Evolutionary conservation across 106 monocot species (phyloP), one percentile per base, ranked within the genome.

Genomic region (Alisma plantagoaquatica): DNA sequence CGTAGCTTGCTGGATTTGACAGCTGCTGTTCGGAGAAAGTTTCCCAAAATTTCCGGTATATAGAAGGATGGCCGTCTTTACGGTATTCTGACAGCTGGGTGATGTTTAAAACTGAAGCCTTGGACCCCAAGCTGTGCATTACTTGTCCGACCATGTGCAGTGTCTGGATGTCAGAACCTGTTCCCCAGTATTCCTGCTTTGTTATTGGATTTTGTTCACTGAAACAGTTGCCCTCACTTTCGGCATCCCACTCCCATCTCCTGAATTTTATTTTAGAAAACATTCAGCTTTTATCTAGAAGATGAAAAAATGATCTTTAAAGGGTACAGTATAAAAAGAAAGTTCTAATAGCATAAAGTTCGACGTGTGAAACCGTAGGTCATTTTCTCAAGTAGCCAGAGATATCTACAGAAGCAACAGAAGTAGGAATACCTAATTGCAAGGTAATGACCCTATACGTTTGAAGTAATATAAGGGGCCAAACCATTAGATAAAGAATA

Each of bases 21-120:
- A 78, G 58, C 51, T 81, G 81, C 38, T 82, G 46, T 2, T 67
- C 58, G 0, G 70, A 57, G 2, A 81, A 59, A 0, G 68, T 70
- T 49, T 87, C 87, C 87, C 87, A 87, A 35, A 87, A 87, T 43
- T 87, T 87, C 16, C 87, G 33, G 33, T 78, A 81, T 31, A 82
- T 82, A 1, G 87, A 82, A 2, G 87, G 87, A 60, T 87, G 87
- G 27, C 87, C 81, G 23, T 87, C 87, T 50, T 78, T 87, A 19
- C 87, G 49, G 27, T 87, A 87, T 38, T 87, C 87, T 3, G 87
- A 87, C 2, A 87, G 59, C 59, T 81, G 87, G 32, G 87, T 87
- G 57, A 87, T 78, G 62, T 87, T 87, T 20, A 87, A 33, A n/a
- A 82, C 87, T 21, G 71, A 51, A 27, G 78, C 77, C 29, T 69